A percentile compares a stretch with the other conserved stretches of the same genome.
phyloP scores from a whole-genome alignment of 495 filamentous ascomycete genomes.

The Tetracladium setigerum region DNA sequence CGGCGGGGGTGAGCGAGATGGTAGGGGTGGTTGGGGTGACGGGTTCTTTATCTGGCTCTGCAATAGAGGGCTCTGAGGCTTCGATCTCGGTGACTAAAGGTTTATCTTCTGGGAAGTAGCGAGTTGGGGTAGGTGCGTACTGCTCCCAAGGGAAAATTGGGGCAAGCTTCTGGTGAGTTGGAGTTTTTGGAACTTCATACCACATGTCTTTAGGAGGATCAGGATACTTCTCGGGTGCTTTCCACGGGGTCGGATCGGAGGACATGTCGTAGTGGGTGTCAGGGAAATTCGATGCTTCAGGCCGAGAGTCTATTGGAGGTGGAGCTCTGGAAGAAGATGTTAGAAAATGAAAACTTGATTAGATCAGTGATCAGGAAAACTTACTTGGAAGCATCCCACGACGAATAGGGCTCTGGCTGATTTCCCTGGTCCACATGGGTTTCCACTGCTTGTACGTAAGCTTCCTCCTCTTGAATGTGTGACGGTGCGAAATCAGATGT shows the following conservation, averaged over 20 bases:
- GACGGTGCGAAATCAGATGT: too few relatives aligned
- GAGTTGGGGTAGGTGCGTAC: conserved; percentile 53
- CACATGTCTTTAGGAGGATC: conserved; percentile 80
- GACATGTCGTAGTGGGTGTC: conserved; percentile 70
- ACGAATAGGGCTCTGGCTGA: conserved; percentile 23
- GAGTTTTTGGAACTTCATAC: conserved; percentile 64
- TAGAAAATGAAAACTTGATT: conserved; percentile 6
- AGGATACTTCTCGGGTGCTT: conserved; percentile 66
- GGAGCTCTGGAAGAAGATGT: conserved; percentile 45
- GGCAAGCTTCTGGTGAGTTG: conserved; percentile 46
- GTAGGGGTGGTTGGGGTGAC: conserved; percentile 39
- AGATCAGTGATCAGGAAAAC: conserved; percentile 11
- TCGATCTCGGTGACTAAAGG: conserved; percentile 34
- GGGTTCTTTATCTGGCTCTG: conserved; percentile 22
- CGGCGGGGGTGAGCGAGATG: conserved; percentile 31
- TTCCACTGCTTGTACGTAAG: conserved; percentile 16
- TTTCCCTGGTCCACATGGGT: conserved; percentile 4
- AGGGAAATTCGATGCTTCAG: conserved; percentile 74
- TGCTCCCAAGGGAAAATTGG: conserved; percentile 85
- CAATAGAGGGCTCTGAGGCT: neutral
- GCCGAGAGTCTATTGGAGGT: conserved; percentile 64
- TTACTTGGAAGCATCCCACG: conserved; percentile 65
- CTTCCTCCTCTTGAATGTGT: conserved; percentile 8
- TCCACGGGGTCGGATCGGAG: conserved; percentile 58
- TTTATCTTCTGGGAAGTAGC: conserved; percentile 65